Percentiles rank a stretch among this genome's conserved stretches.
phyloP scores from a whole-genome alignment of 805 yeast genomes.

The Spathaspora boniae region DNA sequence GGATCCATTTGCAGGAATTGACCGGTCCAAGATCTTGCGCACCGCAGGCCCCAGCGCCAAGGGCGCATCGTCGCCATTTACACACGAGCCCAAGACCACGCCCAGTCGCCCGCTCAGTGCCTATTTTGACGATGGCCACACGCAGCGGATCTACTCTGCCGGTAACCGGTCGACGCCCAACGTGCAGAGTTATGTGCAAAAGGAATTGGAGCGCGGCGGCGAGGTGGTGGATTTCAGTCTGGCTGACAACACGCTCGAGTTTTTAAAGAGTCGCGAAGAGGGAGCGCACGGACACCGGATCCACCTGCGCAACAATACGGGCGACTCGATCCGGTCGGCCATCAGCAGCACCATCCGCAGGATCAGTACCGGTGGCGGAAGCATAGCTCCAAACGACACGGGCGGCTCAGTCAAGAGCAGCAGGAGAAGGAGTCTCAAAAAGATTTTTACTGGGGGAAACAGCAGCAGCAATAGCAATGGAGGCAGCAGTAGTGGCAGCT shows the following conservation, averaged over 20 bases:
- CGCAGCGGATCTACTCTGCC: slow-evolving; percentile 5
- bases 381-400: slow-evolving; percentile 16
- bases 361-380: slow-evolving; percentile 38
- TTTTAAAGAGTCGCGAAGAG: slow-evolving; percentile 33
- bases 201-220: slow-evolving; percentile 26
- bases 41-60: slow-evolving; percentile 14
- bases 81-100: slow-evolving; percentile 3
- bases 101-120: slow-evolving; percentile 10
- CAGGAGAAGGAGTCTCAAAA: slow-evolving; percentile 29
- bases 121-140: slow-evolving; percentile 7
- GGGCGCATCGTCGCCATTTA: slow-evolving; percentile 8
- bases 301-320: slow-evolving; percentile 30
- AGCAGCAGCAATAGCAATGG: slow-evolving; percentile 12
- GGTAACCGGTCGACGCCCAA: slow-evolving; percentile 17
- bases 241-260: slow-evolving; percentile 31
- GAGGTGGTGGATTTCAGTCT: slow-evolving; percentile 14
- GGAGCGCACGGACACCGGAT: too few relatives aligned
- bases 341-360: slow-evolving; percentile 32
- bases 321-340: slow-evolving; percentile 35
- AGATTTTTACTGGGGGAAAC: slow-evolving; percentile 25
- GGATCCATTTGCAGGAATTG: slow-evolving; percentile 44
- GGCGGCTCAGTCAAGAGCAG: slow-evolving; percentile 16
- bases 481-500: slow-evolving; percentile 8
- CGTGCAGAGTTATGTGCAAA: slow-evolving; percentile 30
- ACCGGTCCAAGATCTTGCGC: slow-evolving; percentile 30